Evolutionary conservation across 169 alveolate species (phyloP).

Genomic region (Plasmodium adleri): DNA sequence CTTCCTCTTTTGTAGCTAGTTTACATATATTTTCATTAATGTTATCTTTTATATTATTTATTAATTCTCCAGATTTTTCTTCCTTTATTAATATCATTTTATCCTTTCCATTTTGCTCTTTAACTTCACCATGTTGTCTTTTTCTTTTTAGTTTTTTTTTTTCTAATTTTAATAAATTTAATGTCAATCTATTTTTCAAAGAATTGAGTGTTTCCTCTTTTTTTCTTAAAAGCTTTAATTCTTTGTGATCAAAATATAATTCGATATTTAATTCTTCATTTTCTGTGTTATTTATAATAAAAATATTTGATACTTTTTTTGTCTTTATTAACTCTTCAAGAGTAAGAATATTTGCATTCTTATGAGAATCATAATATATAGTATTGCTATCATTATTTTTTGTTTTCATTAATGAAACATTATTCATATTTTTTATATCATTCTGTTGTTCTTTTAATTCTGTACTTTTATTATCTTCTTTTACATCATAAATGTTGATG

Average conservation of each 20-base stretch:
- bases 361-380: not conserved
- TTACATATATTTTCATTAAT: not conserved
- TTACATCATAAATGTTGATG: not conserved
- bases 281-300: conserved; percentile 55
- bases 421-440: not conserved
- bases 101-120: conserved; percentile 3
- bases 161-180: conserved; percentile 53
- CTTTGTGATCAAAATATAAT: conserved; percentile 46
- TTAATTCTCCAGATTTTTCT: not conserved
- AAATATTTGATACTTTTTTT: conserved; percentile 14
- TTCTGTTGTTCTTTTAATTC: not conserved
- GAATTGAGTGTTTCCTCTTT: conserved; percentile 54
- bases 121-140: not conserved
- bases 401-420: not conserved
- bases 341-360: conserved; percentile 9
- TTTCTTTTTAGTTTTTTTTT: conserved; percentile 23
- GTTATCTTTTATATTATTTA: not conserved
- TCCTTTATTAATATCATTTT: not conserved
- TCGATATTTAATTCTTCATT: conserved; percentile 58
- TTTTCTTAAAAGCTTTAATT: conserved; percentile 67
- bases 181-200: conserved; percentile 41
- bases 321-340: conserved; percentile 31
- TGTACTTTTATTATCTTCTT: not conserved
- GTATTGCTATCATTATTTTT: not conserved
- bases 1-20: not conserved